A percentile compares a stretch with the other conserved stretches of the same genome.
phyloP scores from a whole-genome alignment of 2,329 filamentous ascomycete species.

The Botryotinia narcissicola region DNA sequence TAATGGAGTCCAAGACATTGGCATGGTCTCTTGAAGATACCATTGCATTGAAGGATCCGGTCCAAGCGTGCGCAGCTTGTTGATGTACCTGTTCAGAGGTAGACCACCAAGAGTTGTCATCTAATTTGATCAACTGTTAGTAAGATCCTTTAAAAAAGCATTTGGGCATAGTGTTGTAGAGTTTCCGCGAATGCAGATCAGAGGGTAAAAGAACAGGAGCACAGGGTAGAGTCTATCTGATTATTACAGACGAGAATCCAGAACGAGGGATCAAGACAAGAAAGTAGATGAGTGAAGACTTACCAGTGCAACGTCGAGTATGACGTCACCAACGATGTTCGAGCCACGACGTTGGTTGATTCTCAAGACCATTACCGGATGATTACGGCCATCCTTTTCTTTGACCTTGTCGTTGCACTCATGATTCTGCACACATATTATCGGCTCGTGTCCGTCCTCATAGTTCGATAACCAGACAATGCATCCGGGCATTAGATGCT shows the following conservation, averaged over 20 bases:
- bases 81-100: background rate
- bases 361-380: conserved; percentile 22
- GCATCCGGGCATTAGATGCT: conserved; percentile 18
- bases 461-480: conserved; percentile 25
- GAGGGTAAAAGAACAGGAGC: background rate
- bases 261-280: background rate
- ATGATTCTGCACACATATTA: conserved; percentile 18
- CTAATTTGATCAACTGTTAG: background rate
- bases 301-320: conserved; percentile 26
- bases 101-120: background rate
- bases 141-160: no score
- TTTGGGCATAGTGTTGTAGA: rapidly evolving
- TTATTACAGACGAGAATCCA: background rate
- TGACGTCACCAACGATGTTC: conserved; percentile 18
- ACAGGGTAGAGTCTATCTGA: background rate
- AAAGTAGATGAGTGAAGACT: background rate
- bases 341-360: conserved; percentile 21
- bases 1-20: background rate
- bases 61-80: background rate
- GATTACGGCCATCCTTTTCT: conserved; percentile 22
- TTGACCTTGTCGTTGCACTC: conserved; percentile 17
- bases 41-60: background rate
- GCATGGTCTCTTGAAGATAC: background rate
- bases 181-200: background rate
- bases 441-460: background rate